Conservation (phyloP, 2,329 filamentous ascomycete genomes). For the Clarireedia hainanense region DNA sequence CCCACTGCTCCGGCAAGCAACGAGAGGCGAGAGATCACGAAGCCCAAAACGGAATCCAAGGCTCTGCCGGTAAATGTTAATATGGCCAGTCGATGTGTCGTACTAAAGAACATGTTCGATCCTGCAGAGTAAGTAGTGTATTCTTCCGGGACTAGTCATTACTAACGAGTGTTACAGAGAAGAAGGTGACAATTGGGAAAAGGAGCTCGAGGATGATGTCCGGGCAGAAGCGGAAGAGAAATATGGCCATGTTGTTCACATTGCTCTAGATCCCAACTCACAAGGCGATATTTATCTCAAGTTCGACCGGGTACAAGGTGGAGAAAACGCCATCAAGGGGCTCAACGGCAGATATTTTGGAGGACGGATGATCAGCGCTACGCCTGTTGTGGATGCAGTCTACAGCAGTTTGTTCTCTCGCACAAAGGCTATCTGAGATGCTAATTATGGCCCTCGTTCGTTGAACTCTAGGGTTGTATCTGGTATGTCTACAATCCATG, state of each 20-base stretch:
- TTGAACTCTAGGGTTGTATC: conserved; percentile 23
- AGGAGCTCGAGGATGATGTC: conserved; percentile 91
- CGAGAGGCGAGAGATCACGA: conserved; percentile 63
- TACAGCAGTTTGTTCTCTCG: conserved; percentile 95
- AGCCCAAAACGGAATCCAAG: conserved; percentile 72
- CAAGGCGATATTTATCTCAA: conserved; percentile 97
- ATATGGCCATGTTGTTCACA: conserved; percentile 97
- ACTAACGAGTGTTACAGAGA: conserved; percentile 52
- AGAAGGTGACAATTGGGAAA: conserved; percentile 80
- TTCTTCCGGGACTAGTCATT: not conserved
- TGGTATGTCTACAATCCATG: conserved; percentile 14
- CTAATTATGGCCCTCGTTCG: conserved; percentile 25
- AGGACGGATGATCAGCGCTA: conserved; percentile 83
- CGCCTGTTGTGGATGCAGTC: conserved; percentile 95
- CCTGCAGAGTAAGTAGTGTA: conserved; percentile 66
- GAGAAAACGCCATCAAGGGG: conserved; percentile 95
- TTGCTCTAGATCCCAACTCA: conserved; percentile 86
- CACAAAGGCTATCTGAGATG: conserved; percentile 66
- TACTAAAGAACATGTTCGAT: conserved; percentile 94
- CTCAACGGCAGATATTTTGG: conserved; percentile 96
- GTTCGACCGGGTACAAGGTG: conserved; percentile 90
- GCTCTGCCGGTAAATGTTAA: conserved; percentile 78
- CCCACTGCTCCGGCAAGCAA: conserved; percentile 47
- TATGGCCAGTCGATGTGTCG: conserved; percentile 86
- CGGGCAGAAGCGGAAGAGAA: conserved; percentile 86